Percentiles rank a stretch among this genome's conserved stretches.
These are phyloP conservation scores for Agrocybe pediades DNA, from an alignment of 768 basidiomycete species.

Conservation along the genomic window DNA sequence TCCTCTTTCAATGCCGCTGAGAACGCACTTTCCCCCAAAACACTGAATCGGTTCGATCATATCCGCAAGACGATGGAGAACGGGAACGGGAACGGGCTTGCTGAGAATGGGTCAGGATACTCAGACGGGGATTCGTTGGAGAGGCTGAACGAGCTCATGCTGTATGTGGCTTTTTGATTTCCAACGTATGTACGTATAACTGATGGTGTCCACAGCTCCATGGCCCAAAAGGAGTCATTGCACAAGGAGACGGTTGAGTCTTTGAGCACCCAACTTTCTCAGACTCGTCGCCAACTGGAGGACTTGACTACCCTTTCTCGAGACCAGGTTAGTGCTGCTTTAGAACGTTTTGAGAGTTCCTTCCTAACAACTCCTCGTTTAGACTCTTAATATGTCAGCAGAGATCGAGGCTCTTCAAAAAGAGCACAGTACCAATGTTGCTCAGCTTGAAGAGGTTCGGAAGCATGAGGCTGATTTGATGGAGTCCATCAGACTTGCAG, in stretches of 20 bases:
- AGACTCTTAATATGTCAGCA: constrained; percentile 87
- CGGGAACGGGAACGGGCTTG: constrained; percentile 35
- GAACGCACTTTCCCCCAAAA: constrained; percentile 65
- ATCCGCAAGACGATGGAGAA: constrained; percentile 70
- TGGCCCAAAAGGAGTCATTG: constrained; percentile 95
- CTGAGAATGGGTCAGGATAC: constrained; percentile 36
- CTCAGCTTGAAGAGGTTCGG: constrained; percentile 54
- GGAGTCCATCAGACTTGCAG: constrained; percentile 48
- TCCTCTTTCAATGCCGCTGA: background rate
- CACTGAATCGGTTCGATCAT: constrained; percentile 71
- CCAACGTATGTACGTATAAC: constrained; percentile 1
- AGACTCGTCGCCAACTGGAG: constrained; percentile 79
- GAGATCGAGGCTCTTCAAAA: constrained; percentile 77
- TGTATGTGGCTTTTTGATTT: constrained; percentile 49
- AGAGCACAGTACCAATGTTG: constrained; percentile 56
- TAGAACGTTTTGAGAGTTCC: background rate
- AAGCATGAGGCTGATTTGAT: constrained; percentile 58
- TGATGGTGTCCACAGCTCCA: constrained; percentile 59
- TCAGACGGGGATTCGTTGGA: constrained; percentile 76
- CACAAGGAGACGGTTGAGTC: constrained; percentile 81
- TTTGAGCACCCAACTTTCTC: constrained; percentile 65
- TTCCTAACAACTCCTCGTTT: constrained; percentile 1
- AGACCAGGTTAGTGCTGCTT: constrained; percentile 67
- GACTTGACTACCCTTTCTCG: constrained; percentile 79
- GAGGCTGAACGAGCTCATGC: constrained; percentile 89